These are phyloP conservation scores for Trichoderma parareesei DNA, from an alignment of 495 filamentous ascomycete genomes.

Conservation along the genomic window DNA sequence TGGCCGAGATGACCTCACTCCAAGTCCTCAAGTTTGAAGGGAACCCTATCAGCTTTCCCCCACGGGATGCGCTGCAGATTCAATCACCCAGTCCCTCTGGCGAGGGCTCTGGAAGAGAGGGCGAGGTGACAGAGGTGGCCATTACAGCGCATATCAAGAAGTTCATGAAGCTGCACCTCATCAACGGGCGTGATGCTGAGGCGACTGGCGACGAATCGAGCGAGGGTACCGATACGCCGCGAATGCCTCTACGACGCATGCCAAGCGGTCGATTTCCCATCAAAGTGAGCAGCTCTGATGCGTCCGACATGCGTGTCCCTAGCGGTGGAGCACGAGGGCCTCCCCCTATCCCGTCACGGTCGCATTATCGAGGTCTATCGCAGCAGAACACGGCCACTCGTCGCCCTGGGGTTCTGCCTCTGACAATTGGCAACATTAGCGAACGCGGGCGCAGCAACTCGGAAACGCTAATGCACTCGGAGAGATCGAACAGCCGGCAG, in stretches of 20 bases:
- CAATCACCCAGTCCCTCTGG: slow-evolving; percentile 37
- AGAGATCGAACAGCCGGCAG: slow-evolving; percentile 45
- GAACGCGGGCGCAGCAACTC: slow-evolving; percentile 87
- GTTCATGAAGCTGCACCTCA: slow-evolving; percentile 56
- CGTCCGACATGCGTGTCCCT: slow-evolving; percentile 55
- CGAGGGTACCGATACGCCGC: slow-evolving; percentile 63
- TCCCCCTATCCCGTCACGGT: slow-evolving; percentile 65
- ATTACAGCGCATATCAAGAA: slow-evolving; percentile 68
- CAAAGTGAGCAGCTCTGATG: slow-evolving; percentile 56
- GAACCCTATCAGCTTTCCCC: slow-evolving; percentile 69
- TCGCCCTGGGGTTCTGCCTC: slow-evolving; percentile 60
- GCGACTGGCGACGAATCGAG: slow-evolving; percentile 56
- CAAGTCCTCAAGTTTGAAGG: slow-evolving; percentile 80
- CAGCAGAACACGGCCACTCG: slow-evolving; percentile 58
- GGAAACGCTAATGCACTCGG: slow-evolving; percentile 61
- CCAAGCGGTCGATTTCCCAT: slow-evolving; percentile 78
- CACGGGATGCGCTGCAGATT: slow-evolving; percentile 47
- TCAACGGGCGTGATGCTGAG: slow-evolving; percentile 50
- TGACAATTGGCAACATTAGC: slow-evolving; percentile 57
- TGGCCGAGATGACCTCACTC: slow-evolving; percentile 83
- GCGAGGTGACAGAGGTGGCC: slow-evolving; percentile 51
- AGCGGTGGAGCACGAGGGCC: slow-evolving; percentile 45
- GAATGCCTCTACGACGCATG: slow-evolving; percentile 60
- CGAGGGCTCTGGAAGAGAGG: slow-evolving; percentile 37
- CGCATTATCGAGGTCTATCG: slow-evolving; percentile 71